phyloP scores from a whole-genome alignment of 1,284 basidiomycete genomes.

The Mycena sp. region DNA sequence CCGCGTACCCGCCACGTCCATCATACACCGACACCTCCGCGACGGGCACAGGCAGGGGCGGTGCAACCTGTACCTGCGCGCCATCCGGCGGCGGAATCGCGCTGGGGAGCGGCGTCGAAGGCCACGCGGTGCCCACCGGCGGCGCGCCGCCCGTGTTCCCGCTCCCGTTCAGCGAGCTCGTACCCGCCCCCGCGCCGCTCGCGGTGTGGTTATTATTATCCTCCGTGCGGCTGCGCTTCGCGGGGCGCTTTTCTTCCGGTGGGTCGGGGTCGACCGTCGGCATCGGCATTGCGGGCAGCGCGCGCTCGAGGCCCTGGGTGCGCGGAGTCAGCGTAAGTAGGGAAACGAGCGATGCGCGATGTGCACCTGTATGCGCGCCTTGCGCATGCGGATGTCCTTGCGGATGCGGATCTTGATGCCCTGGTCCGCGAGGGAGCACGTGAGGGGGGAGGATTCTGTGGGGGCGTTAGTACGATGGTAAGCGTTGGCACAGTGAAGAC shows the following conservation, averaged over 20 bases:
- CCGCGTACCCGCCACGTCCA: slow-evolving; percentile 13
- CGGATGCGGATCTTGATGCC: slow-evolving; percentile 94
- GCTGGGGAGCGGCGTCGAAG: slow-evolving; percentile 15
- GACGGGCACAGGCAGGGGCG: slow-evolving; percentile 36
- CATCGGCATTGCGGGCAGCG: not conserved
- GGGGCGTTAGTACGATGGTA: not conserved
- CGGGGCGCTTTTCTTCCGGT: slow-evolving; percentile 36
- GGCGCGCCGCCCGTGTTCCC: slow-evolving; percentile 30
- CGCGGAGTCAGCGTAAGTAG: not conserved
- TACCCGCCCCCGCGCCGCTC: too few species aligned
- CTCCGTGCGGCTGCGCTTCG: slow-evolving; percentile 50
- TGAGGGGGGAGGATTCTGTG: slow-evolving; percentile 86
- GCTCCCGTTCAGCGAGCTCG: slow-evolving; percentile 15
- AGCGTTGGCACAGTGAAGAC: too few species aligned
- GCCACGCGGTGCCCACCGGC: slow-evolving; percentile 28
- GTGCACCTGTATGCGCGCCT: slow-evolving; percentile 67
- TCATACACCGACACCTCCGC: slow-evolving; percentile 11
- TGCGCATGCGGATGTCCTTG: slow-evolving; percentile 86
- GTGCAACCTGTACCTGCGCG: slow-evolving; percentile 19
- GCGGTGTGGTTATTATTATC: slow-evolving; percentile 31
- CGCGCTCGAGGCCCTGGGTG: too few species aligned
- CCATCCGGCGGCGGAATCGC: slow-evolving; percentile 21
- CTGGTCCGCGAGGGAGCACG: slow-evolving; percentile 89
- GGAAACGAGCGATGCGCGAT: too few species aligned
- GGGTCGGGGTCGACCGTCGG: not conserved